phyloP scores from a whole-genome alignment of 1,284 basidiomycete genomes.

The Ustilago loliicola region DNA sequence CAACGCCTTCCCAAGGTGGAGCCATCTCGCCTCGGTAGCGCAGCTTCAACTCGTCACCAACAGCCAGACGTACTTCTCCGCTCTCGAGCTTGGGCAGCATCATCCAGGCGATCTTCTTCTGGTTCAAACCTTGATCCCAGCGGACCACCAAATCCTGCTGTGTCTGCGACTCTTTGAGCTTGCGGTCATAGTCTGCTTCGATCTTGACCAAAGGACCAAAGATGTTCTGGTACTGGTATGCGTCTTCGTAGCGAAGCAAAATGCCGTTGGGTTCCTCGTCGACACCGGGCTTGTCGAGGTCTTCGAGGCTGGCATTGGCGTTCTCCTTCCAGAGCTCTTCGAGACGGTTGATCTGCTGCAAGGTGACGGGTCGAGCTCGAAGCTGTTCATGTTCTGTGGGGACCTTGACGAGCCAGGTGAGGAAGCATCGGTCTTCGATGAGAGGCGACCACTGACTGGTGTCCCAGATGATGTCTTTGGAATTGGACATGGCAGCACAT shows the following conservation, averaged over 20 bases:
- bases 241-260: slow-evolving; percentile 89
- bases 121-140: slow-evolving; percentile 98
- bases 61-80: slow-evolving; percentile 94
- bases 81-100: slow-evolving; percentile 95
- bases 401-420: slow-evolving; percentile 98
- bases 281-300: slow-evolving; percentile 87
- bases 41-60: slow-evolving; percentile 93
- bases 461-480: slow-evolving; percentile 99
- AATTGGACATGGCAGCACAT: slow-evolving; percentile 87
- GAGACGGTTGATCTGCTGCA: slow-evolving; percentile 94
- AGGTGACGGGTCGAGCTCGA: slow-evolving; percentile 93
- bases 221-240: slow-evolving; percentile 99
- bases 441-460: slow-evolving; percentile 96
- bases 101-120: slow-evolving; percentile 98
- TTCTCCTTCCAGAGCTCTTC: slow-evolving; percentile 99
- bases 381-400: slow-evolving; percentile 95
- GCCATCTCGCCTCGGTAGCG: slow-evolving; percentile 89
- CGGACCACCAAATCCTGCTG: slow-evolving; percentile 95
- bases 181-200: slow-evolving; percentile 98
- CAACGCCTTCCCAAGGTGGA: slow-evolving; percentile 88
- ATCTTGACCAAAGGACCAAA: slow-evolving; percentile 99
- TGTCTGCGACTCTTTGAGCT: slow-evolving; percentile 96
- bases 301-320: slow-evolving; percentile 91
- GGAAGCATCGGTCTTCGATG: slow-evolving; percentile 96
- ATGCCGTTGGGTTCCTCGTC: slow-evolving; percentile 86